Base-by-base conservation (phyloP, 2,329 filamentous ascomycete genomes). In the Trichoderma endophyticum region DNA sequence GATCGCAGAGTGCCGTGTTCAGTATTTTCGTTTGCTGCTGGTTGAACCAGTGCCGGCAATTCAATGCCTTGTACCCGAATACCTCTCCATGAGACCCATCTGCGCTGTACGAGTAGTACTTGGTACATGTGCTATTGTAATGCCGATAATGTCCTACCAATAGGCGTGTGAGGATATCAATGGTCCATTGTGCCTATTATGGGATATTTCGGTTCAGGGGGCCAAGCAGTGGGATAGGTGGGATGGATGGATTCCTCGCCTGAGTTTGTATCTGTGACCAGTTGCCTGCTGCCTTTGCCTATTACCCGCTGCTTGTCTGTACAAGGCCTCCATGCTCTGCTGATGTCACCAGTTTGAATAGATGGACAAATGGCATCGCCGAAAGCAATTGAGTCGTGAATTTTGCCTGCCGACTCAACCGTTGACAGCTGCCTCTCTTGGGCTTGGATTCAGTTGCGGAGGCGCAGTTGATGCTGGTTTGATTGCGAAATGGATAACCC, bases 401-500 rank as follows among this genome's bases (percentile, higher is more conserved):
- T 43, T 43, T n/a, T n/a, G 36, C 28, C 57, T 54, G 66, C 57
- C 66, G 57, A 62, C 43, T 51, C 39, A 70, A 62, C 66, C 57
- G 57, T 62, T 43, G 28, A 62, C 66, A 32, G 36, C 66, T 70
- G 39, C 66, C 65, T 61, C n/a, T 43, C 39, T 62, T 39, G 56
- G 57, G 66, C 48, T 61, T 26, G 18, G 34, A 59, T n/a, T 30
- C 15, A 67, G 32, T 54, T 62, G 66, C 66, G 66, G 57, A 70
- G 66, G 66, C 66, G 66, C 66, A 70, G 66, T 62, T 18, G 36
- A 54, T 39, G 34, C 57, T 51, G 66, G 66, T 70, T 70, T 70
- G 66, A 70, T 70, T 70, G 28, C 66, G 36, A 54, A 28, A 62
- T 70, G 66, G 66, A 62, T 70, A 70, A 59, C 36, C 32, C 66